phyloP scores from a whole-genome alignment of 164 flowering plant species.

The Dillenia turbinata region DNA sequence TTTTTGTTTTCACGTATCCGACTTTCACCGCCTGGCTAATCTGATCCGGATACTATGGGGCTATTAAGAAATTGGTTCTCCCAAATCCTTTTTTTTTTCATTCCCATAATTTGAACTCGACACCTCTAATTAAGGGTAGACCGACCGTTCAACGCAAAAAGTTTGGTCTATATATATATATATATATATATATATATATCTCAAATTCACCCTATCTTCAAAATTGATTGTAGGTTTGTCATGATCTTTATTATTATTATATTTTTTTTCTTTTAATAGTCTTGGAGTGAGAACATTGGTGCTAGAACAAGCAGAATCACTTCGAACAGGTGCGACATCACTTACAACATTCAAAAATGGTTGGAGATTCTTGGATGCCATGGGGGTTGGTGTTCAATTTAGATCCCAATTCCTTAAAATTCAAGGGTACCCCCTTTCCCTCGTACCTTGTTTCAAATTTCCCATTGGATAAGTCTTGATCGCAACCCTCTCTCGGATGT shows the following conservation, averaged over 20 bases:
- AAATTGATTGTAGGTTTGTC: too few relatives aligned
- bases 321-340: constrained; percentile 80
- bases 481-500: neutral
- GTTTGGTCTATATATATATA: too few relatives aligned
- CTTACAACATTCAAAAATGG: constrained; percentile 91
- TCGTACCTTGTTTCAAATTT: neutral
- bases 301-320: constrained; percentile 81
- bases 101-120: too few relatives aligned
- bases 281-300: constrained; percentile 71
- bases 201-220: too few relatives aligned
- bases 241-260: neutral
- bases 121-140: too few relatives aligned
- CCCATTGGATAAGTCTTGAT: neutral
- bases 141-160: neutral
- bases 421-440: constrained; percentile 54
- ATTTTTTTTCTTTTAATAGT: constrained; percentile 27
- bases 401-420: constrained; percentile 73
- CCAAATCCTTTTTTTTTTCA: too few relatives aligned
- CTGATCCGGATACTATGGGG: too few relatives aligned
- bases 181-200: too few relatives aligned
- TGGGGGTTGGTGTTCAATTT: constrained; percentile 73
- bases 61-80: too few relatives aligned
- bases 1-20: too few relatives aligned
- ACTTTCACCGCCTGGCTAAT: too few relatives aligned
- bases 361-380: constrained; percentile 81